Conservation (phyloP, 495 filamentous ascomycete genomes). For the Podospora tetraspora region DNA sequence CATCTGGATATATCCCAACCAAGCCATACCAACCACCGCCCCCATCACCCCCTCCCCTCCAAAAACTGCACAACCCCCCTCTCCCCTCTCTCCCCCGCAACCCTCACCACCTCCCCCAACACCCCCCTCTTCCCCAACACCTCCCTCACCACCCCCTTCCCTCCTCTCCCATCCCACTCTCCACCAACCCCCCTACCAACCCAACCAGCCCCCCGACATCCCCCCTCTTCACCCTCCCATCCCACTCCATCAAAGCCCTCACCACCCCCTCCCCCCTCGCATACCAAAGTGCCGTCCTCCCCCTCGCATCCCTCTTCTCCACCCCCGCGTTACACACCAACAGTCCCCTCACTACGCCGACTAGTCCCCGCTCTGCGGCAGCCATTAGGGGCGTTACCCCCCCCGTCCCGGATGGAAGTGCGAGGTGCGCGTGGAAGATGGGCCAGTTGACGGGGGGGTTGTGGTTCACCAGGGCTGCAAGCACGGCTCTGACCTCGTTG, state of each 20-base stretch:
- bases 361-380: slow-evolving; percentile 16
- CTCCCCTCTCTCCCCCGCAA: no score
- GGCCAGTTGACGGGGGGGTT: slow-evolving; percentile 1
- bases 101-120: no score
- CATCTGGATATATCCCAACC: not conserved
- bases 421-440: not conserved
- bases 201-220: not conserved
- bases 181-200: no score
- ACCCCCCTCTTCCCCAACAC: no score
- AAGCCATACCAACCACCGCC: not conserved
- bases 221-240: slow-evolving; percentile 4
- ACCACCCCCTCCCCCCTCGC: slow-evolving; percentile 12
- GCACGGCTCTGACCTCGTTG: not conserved
- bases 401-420: not conserved
- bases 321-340: slow-evolving; percentile 11
- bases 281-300: slow-evolving; percentile 21
- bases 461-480: slow-evolving; percentile 11
- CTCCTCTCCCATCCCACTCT: no score
- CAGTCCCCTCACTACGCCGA: slow-evolving; percentile 2
- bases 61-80: not conserved
- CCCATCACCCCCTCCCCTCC: not conserved
- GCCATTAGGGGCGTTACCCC: slow-evolving; percentile 24
- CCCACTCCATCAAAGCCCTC: slow-evolving; percentile 16
- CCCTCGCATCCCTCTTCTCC: slow-evolving; percentile 9
- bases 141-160: no score